Conservation (phyloP, 805 yeast species). For the Metschnikowia continentalis region DNA sequence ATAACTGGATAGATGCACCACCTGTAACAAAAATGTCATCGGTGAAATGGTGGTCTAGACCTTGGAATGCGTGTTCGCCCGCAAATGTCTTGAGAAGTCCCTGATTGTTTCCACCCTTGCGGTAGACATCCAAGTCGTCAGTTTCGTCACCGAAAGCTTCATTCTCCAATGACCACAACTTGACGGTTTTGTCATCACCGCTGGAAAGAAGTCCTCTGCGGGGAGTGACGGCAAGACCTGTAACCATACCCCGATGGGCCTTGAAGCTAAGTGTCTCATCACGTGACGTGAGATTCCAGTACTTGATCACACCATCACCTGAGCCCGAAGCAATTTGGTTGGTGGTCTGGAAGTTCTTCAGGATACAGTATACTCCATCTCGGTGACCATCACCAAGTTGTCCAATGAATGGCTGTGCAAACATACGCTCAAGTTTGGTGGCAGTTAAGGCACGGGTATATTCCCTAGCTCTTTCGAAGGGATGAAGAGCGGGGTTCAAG, state of each 20-base stretch:
- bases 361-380: constrained; percentile 88
- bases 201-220: constrained; percentile 63
- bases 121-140: constrained; percentile 30
- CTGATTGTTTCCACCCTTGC: constrained; percentile 21
- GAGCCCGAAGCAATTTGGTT: constrained; percentile 85
- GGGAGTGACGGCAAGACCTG: constrained; percentile 76
- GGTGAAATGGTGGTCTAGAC: constrained; percentile 79
- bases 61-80: constrained; percentile 80
- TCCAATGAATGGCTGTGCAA: constrained; percentile 95
- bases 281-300: constrained; percentile 85
- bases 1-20: constrained; percentile 82
- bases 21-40: constrained; percentile 84
- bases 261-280: constrained; percentile 71
- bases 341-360: constrained; percentile 67
- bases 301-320: constrained; percentile 92
- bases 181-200: constrained; percentile 86
- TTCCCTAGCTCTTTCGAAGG: constrained; percentile 95
- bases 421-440: constrained; percentile 91
- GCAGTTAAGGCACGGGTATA: constrained; percentile 93
- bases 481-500: constrained; percentile 90
- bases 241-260: constrained; percentile 87
- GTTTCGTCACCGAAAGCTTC: constrained; percentile 44
- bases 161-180: constrained; percentile 76
- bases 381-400: constrained; percentile 93
- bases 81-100: constrained; percentile 76